phyloP scores from a whole-genome alignment of 148 eudicot species.

The Pouteria glomerata region DNA sequence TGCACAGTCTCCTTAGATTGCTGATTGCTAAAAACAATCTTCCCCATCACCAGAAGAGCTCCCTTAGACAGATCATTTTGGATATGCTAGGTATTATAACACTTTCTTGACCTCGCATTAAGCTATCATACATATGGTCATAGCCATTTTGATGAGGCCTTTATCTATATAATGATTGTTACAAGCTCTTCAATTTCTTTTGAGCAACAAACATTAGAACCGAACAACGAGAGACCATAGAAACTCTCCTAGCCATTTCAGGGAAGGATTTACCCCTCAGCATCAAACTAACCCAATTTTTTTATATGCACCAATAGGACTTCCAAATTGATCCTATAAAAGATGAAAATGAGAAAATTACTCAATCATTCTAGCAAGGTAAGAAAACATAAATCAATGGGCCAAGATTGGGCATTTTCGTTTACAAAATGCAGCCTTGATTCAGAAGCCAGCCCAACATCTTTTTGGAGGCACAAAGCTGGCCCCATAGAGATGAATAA shows the following conservation, averaged over 20 bases:
- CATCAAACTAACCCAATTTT: background rate
- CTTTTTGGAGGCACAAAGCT: background rate
- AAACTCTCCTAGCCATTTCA: background rate
- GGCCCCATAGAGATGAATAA: background rate
- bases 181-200: background rate
- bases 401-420: background rate
- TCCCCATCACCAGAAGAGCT: background rate
- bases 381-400: background rate
- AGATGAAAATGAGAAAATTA: background rate
- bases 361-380: background rate
- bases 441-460: background rate
- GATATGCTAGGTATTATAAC: background rate
- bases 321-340: background rate
- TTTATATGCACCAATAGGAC: background rate
- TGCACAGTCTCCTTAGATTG: background rate
- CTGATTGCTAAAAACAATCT: background rate
- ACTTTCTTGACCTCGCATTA: background rate
- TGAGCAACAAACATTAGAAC: background rate
- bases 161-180: background rate
- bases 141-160: background rate
- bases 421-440: background rate
- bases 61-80: background rate
- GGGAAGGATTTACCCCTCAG: background rate
- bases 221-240: background rate
- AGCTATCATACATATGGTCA: background rate